phyloP scores from a whole-genome alignment of 345 rosid species.

The Citrus cavaleriei region DNA sequence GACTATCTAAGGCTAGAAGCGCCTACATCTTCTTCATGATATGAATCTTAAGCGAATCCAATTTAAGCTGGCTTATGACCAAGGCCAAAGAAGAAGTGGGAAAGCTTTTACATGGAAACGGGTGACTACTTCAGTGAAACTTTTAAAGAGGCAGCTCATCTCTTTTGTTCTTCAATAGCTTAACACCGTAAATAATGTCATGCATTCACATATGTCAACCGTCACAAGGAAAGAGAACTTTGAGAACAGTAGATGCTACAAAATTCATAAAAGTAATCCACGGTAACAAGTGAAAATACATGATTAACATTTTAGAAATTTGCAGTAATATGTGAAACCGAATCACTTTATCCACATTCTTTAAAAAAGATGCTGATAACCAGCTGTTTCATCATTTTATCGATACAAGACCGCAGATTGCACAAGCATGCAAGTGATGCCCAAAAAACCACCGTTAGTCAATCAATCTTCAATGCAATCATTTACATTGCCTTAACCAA shows the following conservation, averaged over 20 bases:
- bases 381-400: background rate
- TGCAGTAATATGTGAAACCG: background rate
- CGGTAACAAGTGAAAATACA: background rate
- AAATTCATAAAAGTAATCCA: background rate
- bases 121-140: background rate
- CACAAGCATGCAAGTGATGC: constrained; percentile 6
- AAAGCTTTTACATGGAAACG: background rate
- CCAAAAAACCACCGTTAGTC: background rate
- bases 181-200: background rate
- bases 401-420: constrained; percentile 21
- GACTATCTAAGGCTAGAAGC: constrained; percentile 38
- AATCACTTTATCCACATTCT: background rate
- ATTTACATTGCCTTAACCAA: background rate
- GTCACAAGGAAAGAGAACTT: background rate
- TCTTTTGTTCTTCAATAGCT: background rate
- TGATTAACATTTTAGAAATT: background rate
- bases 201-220: background rate
- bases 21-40: constrained; percentile 12
- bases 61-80: background rate
- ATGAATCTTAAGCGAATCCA: background rate
- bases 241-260: background rate
- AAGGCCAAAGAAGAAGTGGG: background rate
- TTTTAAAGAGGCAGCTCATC: background rate
- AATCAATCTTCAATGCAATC: background rate
- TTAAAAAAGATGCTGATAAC: background rate